Percentiles rank a stretch among this genome's conserved stretches.
These are phyloP conservation scores for Periglandula ipomoeae DNA, from an alignment of 2,329 filamentous ascomycete genomes.

Conservation along the genomic window DNA sequence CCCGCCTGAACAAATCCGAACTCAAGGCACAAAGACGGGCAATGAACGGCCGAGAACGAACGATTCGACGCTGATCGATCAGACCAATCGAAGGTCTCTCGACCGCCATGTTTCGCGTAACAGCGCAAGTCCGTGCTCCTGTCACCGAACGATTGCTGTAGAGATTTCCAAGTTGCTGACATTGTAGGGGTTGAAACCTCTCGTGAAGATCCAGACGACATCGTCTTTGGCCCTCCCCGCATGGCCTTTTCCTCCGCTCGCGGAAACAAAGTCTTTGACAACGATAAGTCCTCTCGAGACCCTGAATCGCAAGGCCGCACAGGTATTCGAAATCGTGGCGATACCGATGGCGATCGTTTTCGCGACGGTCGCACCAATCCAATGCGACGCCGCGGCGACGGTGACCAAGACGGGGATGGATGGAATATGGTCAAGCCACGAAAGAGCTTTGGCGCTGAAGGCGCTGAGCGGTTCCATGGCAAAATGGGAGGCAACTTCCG, in stretches of 20 bases:
- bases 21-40: constrained; percentile 30
- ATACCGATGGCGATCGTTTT: constrained; percentile 41
- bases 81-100: constrained; percentile 40
- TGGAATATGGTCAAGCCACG: constrained; percentile 68
- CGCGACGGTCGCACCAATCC: constrained; percentile 37
- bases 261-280: constrained; percentile 40
- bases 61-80: constrained; percentile 37
- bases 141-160: background rate
- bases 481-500: constrained; percentile 47
- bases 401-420: constrained; percentile 56
- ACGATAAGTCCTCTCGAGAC: constrained; percentile 45
- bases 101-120: constrained; percentile 49
- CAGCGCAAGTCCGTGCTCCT: constrained; percentile 40
- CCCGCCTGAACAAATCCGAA: constrained; percentile 35
- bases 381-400: constrained; percentile 44
- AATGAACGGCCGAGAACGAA: constrained; percentile 35
- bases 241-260: constrained; percentile 74
- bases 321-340: constrained; percentile 42
- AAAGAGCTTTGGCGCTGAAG: constrained; percentile 64
- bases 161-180: background rate
- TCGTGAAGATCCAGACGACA: constrained; percentile 59
- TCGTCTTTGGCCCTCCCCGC: constrained; percentile 77
- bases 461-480: constrained; percentile 61
- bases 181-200: background rate
- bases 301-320: constrained; percentile 48